Evolutionary conservation across 2,329 filamentous ascomycete genomes (phyloP).

Genomic region (Teratosphaeria pseudoeucalypti): DNA sequence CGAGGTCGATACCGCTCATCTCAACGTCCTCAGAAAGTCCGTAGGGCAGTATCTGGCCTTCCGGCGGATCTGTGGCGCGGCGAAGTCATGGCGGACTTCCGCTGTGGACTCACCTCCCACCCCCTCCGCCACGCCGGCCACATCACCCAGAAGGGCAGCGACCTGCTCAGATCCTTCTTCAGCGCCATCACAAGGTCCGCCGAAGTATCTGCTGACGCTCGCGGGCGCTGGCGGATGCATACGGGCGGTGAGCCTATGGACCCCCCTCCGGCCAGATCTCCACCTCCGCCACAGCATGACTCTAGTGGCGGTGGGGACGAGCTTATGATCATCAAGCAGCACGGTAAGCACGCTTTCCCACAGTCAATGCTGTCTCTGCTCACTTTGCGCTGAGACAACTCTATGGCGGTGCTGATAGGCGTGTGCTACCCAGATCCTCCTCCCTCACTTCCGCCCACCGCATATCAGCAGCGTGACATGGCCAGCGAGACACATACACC

Average conservation of each 20-base stretch:
- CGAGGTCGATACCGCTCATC: not conserved
- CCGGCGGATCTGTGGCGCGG: not conserved
- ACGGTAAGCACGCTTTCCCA: not conserved
- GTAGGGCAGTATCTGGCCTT: not conserved
- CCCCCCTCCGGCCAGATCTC: not conserved
- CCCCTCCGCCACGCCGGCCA: not conserved
- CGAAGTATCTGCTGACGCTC: not conserved
- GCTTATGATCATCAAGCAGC: not conserved
- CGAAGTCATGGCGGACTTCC: not conserved
- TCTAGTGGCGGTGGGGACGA: not conserved
- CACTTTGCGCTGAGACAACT: not conserved
- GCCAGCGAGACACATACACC: not conserved
- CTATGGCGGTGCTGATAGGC: not conserved
- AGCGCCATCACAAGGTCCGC: not conserved
- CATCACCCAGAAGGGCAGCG: not conserved
- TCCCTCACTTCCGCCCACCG: not conserved
- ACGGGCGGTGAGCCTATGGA: not conserved
- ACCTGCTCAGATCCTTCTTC: not conserved
- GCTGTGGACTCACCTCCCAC: not conserved
- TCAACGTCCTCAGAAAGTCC: not conserved
- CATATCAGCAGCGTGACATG: not conserved
- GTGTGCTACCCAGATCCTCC: not conserved
- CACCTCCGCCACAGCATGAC: not conserved
- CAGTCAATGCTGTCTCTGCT: not conserved
- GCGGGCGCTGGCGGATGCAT: not conserved